Evolutionary conservation across 768 basidiomycete species (phyloP), one percentile per base, ranked within the genome.

Genomic region (Pisolithus tinctorius): DNA sequence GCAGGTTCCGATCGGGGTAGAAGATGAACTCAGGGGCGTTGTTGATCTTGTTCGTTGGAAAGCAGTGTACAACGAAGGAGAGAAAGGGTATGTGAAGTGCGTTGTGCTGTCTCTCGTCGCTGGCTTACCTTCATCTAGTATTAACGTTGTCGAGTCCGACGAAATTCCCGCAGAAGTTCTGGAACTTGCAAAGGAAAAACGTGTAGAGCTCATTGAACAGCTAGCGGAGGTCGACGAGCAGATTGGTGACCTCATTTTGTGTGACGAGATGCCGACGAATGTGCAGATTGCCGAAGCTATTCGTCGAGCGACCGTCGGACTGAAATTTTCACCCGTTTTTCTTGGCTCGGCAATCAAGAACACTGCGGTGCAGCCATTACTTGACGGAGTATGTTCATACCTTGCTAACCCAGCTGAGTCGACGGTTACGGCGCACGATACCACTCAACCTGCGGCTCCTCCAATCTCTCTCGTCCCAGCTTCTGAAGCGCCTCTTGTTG

Each of bases 301-400:
- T 58, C 84, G 93, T 17, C 89, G 96, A 34, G 80, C 92, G 3
- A 98, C 96, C 1, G 79, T 92, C 60, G 71, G 77, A 10, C 83
- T 93, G 62, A 92, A 88, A 57, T 98, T 99, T 71, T 88, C 92
- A 0, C 96, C 96, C 1, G 96, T 99, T 48, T 96, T 97, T 72
- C 74, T 97, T 53, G 96, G 96, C 38, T 95, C 93, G 6, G 96
- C 96, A 0, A 86, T 98, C 63, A 97, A 96, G 75, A 99, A 99
- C 68, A 94, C 93, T 7, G 92, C 82, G 37, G 87, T 99, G 6
- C 96, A 99, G 63, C 84, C 92, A 16, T 77, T 98, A 50, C 76
- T 99, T 17, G 94, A 99, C 59, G 95, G 94, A 53, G 87, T 97
- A 17, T 95, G 93, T 63, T 76, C 85, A n/a, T 99, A 97, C 70